phyloP scores from a whole-genome alignment of 306 rosid genomes.

The Pyrus bretschneideri region DNA sequence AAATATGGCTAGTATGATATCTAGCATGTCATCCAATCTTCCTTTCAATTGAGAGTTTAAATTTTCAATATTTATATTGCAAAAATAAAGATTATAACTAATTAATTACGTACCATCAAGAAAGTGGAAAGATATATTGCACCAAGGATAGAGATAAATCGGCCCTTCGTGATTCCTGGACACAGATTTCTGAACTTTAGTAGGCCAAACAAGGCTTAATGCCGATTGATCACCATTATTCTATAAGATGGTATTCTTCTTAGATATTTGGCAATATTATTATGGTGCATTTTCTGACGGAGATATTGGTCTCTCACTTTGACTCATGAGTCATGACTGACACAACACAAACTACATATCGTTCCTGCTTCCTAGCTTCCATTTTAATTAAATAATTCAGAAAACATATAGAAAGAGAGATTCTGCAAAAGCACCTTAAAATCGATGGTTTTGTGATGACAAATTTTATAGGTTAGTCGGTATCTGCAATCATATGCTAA shows the following conservation, averaged over 20 bases:
- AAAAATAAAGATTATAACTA: not conserved
- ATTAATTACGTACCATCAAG: not conserved
- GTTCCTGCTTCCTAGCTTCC: not conserved
- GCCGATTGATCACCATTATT: not conserved
- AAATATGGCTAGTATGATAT: not conserved
- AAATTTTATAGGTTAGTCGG: not conserved
- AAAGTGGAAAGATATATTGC: not conserved
- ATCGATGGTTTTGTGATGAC: not conserved
- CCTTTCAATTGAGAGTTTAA: not conserved
- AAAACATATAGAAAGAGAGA: not conserved
- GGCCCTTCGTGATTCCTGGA: not conserved
- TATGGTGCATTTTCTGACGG: not conserved
- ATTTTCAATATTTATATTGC: not conserved
- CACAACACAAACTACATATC: not conserved
- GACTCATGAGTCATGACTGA: slow-evolving; percentile 3
- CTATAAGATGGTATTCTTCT: not conserved
- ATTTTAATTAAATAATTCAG: not conserved
- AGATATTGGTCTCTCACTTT: not conserved
- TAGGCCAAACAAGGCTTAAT: slow-evolving; percentile 3
- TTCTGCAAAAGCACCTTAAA: not conserved
- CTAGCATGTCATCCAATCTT: not conserved
- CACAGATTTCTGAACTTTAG: not conserved
- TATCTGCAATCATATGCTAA: slow-evolving; percentile 1
- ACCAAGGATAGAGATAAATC: not conserved
- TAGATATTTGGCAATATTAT: slow-evolving; percentile 4